Evolutionary conservation across 306 rosid species (phyloP), one percentile per base, ranked within the genome.

Genomic region (Benincasa hispida): DNA sequence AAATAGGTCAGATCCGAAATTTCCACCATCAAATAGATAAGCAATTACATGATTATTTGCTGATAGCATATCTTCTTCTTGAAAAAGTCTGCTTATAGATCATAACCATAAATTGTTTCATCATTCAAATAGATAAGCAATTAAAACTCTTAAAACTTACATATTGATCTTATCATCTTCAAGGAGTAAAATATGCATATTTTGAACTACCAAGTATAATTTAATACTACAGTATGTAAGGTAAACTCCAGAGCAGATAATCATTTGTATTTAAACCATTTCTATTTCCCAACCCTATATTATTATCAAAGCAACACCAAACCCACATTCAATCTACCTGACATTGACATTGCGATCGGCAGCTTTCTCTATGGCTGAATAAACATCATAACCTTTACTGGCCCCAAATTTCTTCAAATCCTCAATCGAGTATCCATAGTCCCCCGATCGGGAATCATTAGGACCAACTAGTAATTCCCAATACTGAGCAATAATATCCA

Each of bases 401-500:
- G 95, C 96, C 75, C 98, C 97, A 54, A 94, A 91, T 30, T 80
- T 72, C 6, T 68, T 58, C 91, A 94, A 81, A 69, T 94, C 91
- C 28, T 56, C 65, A 48, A 73, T 28, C 24, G 96, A 82, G 81
- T 89, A 94, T 67, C 98, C 97, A 45, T 87, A 89, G 74, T 94
- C 97, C 11, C 98, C 96, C 0, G 98, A 91, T 15, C 87, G 89
- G 82, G 90, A 78, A 79, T 91, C 89, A 2, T 85, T 2, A 0
- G 96, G 91, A 9, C 76, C 76, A 61, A 96, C 90, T 18, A 77
- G 42, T 3, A 94, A 81, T 57, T 91, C 87, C 98, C 98, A 94
- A 62, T 94, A 94, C 79, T 89, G 95, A 42, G 97, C 95, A 63
- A 84, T 91, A 61, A 94, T 81, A 81, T 91, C 96, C 24, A 94